Evolutionary conservation across 1,284 basidiomycete species (phyloP).

Genomic region (Microbotryomycetes sp.): DNA sequence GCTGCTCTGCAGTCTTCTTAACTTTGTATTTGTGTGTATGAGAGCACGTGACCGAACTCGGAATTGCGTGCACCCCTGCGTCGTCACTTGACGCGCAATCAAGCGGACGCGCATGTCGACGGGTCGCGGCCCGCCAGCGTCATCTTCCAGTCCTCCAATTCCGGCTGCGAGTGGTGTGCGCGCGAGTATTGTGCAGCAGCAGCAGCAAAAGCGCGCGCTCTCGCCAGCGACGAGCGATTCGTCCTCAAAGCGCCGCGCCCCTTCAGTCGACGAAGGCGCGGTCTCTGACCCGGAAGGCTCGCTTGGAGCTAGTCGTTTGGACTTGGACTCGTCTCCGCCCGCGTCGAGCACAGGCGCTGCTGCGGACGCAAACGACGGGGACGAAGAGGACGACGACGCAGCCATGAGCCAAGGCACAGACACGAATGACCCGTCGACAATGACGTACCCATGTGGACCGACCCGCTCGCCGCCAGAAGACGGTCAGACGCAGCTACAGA

Average conservation of each 20-base stretch:
- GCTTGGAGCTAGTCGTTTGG: constrained; percentile 24
- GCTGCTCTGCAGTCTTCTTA: not conserved
- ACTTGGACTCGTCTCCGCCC: constrained; percentile 8
- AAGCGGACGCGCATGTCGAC: not conserved
- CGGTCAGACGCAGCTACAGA: constrained; percentile 46
- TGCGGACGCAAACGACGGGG: not conserved
- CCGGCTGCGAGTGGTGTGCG: too few relatives aligned
- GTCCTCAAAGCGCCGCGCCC: constrained; percentile 1
- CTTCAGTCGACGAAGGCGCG: constrained; percentile 22
- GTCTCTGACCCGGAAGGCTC: constrained; percentile 20
- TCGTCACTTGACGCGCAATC: not conserved
- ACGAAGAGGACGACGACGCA: not conserved
- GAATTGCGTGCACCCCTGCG: not conserved
- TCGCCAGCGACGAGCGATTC: constrained; percentile 2
- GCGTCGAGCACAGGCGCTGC: not conserved
- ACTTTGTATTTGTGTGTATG: not conserved
- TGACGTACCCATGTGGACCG: not conserved
- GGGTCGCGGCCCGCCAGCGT: not conserved
- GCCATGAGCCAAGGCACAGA: not conserved
- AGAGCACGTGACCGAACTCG: not conserved
- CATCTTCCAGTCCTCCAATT: not conserved
- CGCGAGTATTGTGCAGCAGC: not conserved
- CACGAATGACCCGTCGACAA: not conserved
- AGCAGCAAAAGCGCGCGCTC: constrained; percentile 1
- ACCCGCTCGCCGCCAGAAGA: constrained; percentile 1